A percentile compares a stretch with the other conserved stretches of the same genome.
phyloP scores from a whole-genome alignment of 2,329 filamentous ascomycete species.

The Trichoderma aggressivum region DNA sequence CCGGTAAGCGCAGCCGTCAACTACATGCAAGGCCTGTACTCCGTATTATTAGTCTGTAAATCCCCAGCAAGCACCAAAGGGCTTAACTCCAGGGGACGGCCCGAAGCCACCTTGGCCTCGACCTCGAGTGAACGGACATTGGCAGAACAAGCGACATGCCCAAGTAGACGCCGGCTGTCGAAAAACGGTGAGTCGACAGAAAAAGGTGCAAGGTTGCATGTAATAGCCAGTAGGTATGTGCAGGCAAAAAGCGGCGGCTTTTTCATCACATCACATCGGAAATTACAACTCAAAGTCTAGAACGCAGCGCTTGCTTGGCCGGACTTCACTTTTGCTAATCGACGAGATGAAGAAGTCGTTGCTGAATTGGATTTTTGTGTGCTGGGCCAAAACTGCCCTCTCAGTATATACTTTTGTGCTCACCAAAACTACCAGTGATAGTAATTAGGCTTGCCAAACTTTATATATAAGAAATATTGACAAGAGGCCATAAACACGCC shows the following conservation, averaged over 20 bases:
- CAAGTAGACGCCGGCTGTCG: neutral
- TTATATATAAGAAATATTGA: constrained; percentile 24
- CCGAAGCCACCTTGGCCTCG: neutral
- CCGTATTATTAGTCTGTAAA: neutral
- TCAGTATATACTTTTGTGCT: constrained; percentile 31
- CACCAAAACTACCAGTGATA: constrained; percentile 25
- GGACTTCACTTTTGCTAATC: neutral
- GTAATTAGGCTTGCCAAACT: constrained; percentile 25
- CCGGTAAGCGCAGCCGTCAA: neutral
- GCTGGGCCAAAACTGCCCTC: constrained; percentile 42
- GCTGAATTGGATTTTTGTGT: constrained; percentile 10
- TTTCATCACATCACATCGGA: neutral
- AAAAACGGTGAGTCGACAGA: neutral
- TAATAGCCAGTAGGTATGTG: neutral
- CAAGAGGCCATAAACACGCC: constrained; percentile 40
- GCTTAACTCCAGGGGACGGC: neutral
- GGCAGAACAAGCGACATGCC: neutral
- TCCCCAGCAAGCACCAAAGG: neutral
- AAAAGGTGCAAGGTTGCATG: neutral
- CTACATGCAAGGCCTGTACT: neutral
- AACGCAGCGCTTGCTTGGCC: neutral
- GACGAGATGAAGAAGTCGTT: no score
- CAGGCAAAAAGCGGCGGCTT: neutral
- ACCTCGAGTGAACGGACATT: neutral
- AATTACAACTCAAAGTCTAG: neutral